Evolutionary conservation across 2,329 filamentous ascomycete species (phyloP), one percentile per base, ranked within the genome.

Genomic region (Colletotrichum viniferum): DNA sequence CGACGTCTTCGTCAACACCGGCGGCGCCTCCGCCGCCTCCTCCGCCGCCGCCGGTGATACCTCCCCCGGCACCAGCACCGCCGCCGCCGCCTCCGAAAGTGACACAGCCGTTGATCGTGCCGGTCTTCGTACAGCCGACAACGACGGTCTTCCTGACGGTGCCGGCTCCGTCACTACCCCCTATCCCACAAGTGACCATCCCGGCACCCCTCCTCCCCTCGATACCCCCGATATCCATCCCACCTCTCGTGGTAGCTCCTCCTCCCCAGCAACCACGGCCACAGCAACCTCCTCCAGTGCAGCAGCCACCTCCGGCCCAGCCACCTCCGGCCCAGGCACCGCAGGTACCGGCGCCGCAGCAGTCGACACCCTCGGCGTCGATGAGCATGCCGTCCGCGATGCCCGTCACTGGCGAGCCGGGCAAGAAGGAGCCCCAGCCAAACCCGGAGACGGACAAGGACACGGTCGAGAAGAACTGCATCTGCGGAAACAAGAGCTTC

Each of bases 401-500:
- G 60, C 34, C 58, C 4, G 55, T 9, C 9, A n/a, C 13, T 5
- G 43, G 72, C 58, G 58, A 24, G 18, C 75, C 80, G 10, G 79
- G 80, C 7, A 58, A 56, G 38, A 77, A 62, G 32, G 28, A 71
- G 62, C 77, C 77, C 13, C 67, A 56, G 5, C 78, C 74, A 68
- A 79, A 77, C 21, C 66, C 28, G 65, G 56, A 62, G 52, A 64
- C 56, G 24, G 64, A 69, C 38, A 76, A 76, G 32, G 78, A 79
- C 36, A 77, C 79, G 18, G 80, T 80, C 2, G 85, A 87, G 71
- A 78, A 80, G 67, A 76, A 80, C 16, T 87, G 85, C 67, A 82
- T 85, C 5, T 87, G 85, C 66, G 66, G 76, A 9, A 86, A 86
- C 67, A 77, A 79, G 69, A 86, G 85, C 77, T 86, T 87, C 67